A percentile compares a stretch with the other conserved stretches of the same genome.
phyloP scores from a whole-genome alignment of 148 eudicot species.

The Limonium bicolor region DNA sequence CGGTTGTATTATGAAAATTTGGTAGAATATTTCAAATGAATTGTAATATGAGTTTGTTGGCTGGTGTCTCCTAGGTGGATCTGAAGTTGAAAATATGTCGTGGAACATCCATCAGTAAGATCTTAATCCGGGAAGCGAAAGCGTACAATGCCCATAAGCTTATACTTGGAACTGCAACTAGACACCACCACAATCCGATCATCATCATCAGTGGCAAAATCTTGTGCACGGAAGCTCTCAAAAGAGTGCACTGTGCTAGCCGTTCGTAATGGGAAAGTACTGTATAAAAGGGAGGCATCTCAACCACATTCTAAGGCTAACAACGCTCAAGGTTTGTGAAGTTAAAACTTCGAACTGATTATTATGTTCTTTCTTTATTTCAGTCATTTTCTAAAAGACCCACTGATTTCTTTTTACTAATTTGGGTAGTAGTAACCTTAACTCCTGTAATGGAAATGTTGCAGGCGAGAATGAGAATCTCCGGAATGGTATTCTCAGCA shows the following conservation, averaged over 20 bases:
- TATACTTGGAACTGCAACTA: slow-evolving; percentile 58
- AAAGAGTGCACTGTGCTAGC: slow-evolving; percentile 65
- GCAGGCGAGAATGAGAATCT: slow-evolving; percentile 32
- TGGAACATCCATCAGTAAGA: slow-evolving; percentile 64
- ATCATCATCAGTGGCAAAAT: slow-evolving; percentile 71
- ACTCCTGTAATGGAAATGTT: background rate
- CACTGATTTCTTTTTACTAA: background rate
- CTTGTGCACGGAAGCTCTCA: slow-evolving; percentile 62
- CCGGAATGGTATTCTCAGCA: slow-evolving; percentile 32
- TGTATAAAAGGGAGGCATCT: slow-evolving; percentile 48
- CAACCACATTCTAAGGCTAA: slow-evolving; percentile 8
- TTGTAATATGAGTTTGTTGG: too few species aligned
- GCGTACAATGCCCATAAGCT: slow-evolving; percentile 42
- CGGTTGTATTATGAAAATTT: background rate
- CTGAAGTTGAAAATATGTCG: slow-evolving; percentile 90
- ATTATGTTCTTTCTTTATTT: background rate
- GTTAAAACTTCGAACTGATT: background rate
- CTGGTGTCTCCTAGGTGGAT: slow-evolving; percentile 50
- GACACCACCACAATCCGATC: slow-evolving; percentile 50
- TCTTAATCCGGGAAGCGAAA: slow-evolving; percentile 69
- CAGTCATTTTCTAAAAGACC: background rate
- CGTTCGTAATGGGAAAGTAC: slow-evolving; percentile 75
- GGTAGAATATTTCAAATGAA: too few species aligned
- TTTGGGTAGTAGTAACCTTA: background rate
- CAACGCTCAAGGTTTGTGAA: slow-evolving; percentile 20